phyloP scores from a whole-genome alignment of 1,139 yeast genomes.

The Suhomyces maxii region DNA sequence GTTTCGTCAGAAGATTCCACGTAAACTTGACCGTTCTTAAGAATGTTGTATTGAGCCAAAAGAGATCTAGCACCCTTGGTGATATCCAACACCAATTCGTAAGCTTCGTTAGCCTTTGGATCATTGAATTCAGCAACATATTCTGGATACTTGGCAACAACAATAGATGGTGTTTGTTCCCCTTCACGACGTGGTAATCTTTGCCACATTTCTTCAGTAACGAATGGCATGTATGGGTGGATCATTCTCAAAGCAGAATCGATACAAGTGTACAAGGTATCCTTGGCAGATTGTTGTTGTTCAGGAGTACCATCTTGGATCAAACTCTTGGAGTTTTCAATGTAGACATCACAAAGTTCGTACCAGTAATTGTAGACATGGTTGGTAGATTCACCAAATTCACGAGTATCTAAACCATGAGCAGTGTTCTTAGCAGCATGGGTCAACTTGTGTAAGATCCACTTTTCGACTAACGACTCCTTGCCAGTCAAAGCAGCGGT shows the following conservation, averaged over 20 bases:
- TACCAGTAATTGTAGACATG: conserved; percentile 94
- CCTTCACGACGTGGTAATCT: conserved; percentile 86
- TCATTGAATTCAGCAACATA: conserved; percentile 63
- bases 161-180: conserved; percentile 70
- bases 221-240: conserved; percentile 97
- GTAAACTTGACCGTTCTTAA: conserved; percentile 82
- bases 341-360: conserved; percentile 95
- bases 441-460: conserved; percentile 90
- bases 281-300: conserved; percentile 87
- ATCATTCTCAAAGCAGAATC: conserved; percentile 90
- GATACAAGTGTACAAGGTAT: conserved; percentile 88
- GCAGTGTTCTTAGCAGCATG: conserved; percentile 65
- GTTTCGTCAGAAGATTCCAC: conserved; percentile 64
- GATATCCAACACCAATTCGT: conserved; percentile 80
- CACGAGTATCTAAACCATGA: conserved; percentile 74
- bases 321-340: conserved; percentile 92
- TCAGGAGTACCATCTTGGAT: conserved; percentile 86
- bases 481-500: conserved; percentile 63
- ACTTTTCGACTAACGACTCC: conserved; percentile 90
- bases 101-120: conserved; percentile 64
- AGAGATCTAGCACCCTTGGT: conserved; percentile 92
- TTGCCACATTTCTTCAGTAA: conserved; percentile 99
- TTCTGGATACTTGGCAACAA: conserved; percentile 76
- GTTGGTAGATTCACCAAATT: conserved; percentile 84
- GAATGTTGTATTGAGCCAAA: conserved; percentile 82